Conservation (phyloP, 2,329 filamentous ascomycete genomes). For the Colletotrichum horii region DNA sequence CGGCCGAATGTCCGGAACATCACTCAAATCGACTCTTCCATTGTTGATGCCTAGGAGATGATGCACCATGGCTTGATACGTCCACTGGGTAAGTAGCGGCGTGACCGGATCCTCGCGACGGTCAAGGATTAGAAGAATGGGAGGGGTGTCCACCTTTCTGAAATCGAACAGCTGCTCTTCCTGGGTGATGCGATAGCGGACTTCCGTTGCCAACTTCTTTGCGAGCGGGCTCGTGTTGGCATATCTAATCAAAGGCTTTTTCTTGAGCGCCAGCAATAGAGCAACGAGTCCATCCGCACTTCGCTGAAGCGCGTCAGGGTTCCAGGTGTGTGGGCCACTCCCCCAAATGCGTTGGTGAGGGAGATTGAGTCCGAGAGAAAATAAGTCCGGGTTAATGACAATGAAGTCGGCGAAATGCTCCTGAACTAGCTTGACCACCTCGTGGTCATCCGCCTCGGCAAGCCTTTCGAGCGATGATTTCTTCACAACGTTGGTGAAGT, state of each 20-base stretch:
- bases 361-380: slow-evolving; percentile 76
- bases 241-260: slow-evolving; percentile 93
- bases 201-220: slow-evolving; percentile 91
- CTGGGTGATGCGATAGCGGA: slow-evolving; percentile 91
- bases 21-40: slow-evolving; percentile 87
- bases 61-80: slow-evolving; percentile 99
- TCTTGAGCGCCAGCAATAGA: slow-evolving; percentile 87
- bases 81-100: slow-evolving; percentile 95
- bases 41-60: slow-evolving; percentile 93
- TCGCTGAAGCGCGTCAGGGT: slow-evolving; percentile 84
- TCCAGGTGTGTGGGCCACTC: slow-evolving; percentile 84
- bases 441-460: slow-evolving; percentile 96
- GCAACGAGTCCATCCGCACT: slow-evolving; percentile 88
- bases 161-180: slow-evolving; percentile 98
- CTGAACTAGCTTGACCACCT: slow-evolving; percentile 92
- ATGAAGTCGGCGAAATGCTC: slow-evolving; percentile 97
- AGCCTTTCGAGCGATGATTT: slow-evolving; percentile 94
- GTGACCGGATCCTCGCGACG: slow-evolving; percentile 94
- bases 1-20: slow-evolving; percentile 82
- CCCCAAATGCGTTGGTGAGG: slow-evolving; percentile 83
- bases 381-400: slow-evolving; percentile 93
- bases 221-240: slow-evolving; percentile 88
- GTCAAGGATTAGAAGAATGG: slow-evolving; percentile 89
- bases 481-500: slow-evolving; percentile 97
- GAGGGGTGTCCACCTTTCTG: slow-evolving; percentile 90